Evolutionary conservation across 768 basidiomycete species (phyloP).

Genomic region (Baorangia bicolor): DNA sequence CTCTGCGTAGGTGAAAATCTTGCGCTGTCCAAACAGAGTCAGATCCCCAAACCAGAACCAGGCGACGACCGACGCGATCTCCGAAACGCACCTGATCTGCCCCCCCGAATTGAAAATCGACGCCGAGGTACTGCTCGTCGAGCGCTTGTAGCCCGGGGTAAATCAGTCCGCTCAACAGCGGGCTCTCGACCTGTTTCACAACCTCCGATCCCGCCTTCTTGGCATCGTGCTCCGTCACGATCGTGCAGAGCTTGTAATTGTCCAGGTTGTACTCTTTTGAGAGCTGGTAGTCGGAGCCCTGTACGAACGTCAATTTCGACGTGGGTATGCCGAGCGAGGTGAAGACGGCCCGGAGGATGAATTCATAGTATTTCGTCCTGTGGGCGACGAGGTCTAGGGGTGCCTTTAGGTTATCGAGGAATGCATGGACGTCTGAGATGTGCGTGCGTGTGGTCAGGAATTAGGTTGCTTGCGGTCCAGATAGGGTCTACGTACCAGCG

Average conservation of each 20-base stretch:
- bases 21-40: conserved; percentile 56
- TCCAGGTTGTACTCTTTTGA: conserved; percentile 91
- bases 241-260: conserved; percentile 89
- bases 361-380: conserved; percentile 88
- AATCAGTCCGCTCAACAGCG: conserved; percentile 84
- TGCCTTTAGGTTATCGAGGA: conserved; percentile 96
- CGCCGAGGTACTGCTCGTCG: conserved; percentile 94
- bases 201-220: conserved; percentile 99
- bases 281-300: conserved; percentile 92
- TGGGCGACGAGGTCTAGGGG: conserved; percentile 87
- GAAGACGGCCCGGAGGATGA: conserved; percentile 80
- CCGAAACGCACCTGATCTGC: conserved; percentile 78
- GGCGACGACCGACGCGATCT: background rate
- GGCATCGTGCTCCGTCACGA: conserved; percentile 92
- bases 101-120: conserved; percentile 98
- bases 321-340: conserved; percentile 88
- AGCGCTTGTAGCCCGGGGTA: conserved; percentile 97
- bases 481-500: conserved; percentile 51
- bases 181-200: conserved; percentile 95
- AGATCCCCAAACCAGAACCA: background rate
- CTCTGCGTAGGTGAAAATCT: conserved; percentile 99
- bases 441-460: background rate
- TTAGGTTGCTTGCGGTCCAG: background rate
- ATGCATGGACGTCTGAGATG: conserved; percentile 83
- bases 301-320: conserved; percentile 76